These are phyloP conservation scores for Mrakia blollopis DNA, from an alignment of 768 basidiomycete species.

Conservation along the genomic window DNA sequence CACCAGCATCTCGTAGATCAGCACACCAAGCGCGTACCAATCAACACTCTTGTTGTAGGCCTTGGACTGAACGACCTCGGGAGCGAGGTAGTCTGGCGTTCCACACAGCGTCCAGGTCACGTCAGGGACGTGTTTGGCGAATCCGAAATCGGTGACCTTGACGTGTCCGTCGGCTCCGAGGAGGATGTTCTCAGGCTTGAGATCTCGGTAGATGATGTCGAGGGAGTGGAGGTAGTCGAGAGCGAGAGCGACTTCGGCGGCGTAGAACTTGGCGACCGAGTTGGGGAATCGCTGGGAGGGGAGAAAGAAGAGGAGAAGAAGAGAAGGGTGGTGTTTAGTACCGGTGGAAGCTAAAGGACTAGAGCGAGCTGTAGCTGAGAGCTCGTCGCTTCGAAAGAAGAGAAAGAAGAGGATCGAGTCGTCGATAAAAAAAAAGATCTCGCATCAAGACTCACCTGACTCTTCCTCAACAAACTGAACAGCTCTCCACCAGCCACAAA, in stretches of 20 bases:
- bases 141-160: constrained; percentile 95
- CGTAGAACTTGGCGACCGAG: constrained; percentile 47
- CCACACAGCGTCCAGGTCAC: constrained; percentile 48
- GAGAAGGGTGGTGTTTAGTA: not conserved
- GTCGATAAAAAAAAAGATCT: too few relatives aligned
- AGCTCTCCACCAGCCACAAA: constrained; percentile 47
- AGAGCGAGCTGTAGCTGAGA: too few relatives aligned
- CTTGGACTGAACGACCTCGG: constrained; percentile 47
- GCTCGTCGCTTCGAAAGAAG: too few relatives aligned
- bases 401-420: not conserved
- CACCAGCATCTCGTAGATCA: constrained; percentile 48
- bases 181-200: constrained; percentile 64
- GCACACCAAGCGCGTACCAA: constrained; percentile 47
- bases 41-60: constrained; percentile 48
- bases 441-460: constrained; percentile 57
- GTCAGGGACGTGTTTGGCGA: constrained; percentile 47
- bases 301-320: not conserved
- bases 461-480: constrained; percentile 83
- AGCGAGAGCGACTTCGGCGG: constrained; percentile 46
- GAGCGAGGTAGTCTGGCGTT: constrained; percentile 47
- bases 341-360: too few relatives aligned
- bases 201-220: constrained; percentile 47
- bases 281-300: constrained; percentile 44
- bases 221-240: constrained; percentile 47
- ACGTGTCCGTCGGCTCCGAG: constrained; percentile 92